Conservation (phyloP, 2,329 filamentous ascomycete genomes). For the Phialophora verrucosa region DNA sequence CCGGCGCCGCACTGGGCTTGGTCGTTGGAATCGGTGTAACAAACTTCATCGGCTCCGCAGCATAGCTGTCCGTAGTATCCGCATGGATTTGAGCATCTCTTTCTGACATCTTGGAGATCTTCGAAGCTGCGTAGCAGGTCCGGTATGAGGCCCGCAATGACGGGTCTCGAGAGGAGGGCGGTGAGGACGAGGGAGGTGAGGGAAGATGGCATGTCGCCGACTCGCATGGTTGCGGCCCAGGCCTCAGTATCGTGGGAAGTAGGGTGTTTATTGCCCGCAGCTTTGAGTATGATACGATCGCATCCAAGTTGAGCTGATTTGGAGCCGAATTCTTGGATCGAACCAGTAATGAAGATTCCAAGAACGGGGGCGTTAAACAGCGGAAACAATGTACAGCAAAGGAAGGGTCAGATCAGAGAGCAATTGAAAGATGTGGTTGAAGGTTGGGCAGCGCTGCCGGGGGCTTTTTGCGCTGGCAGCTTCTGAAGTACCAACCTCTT, state of each 20-base stretch:
- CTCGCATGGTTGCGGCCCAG: slow-evolving; percentile 32
- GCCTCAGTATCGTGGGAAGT: background rate
- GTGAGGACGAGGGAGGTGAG: slow-evolving; percentile 29
- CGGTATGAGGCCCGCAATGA: slow-evolving; percentile 37
- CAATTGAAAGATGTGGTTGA: slow-evolving; percentile 15
- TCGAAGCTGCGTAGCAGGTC: slow-evolving; percentile 36
- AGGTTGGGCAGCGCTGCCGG: slow-evolving; percentile 21
- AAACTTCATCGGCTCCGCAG: slow-evolving; percentile 54
- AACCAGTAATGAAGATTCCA: background rate
- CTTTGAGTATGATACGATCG: slow-evolving; percentile 19
- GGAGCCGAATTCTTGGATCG: background rate
- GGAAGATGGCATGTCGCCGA: slow-evolving; percentile 25
- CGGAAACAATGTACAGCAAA: slow-evolving; percentile 12
- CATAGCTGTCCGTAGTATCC: slow-evolving; percentile 60
- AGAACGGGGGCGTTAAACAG: background rate
- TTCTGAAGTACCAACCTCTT: slow-evolving; percentile 25
- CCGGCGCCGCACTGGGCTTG: slow-evolving; percentile 54
- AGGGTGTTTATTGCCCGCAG: slow-evolving; percentile 14
- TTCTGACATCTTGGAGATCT: slow-evolving; percentile 36
- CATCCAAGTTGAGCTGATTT: slow-evolving; percentile 19
- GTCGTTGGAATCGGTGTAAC: slow-evolving; percentile 56
- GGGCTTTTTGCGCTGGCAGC: slow-evolving; percentile 23
- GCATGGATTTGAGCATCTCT: slow-evolving; percentile 56
- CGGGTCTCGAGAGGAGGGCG: slow-evolving; percentile 29
- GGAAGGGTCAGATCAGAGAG: slow-evolving; percentile 9